Evolutionary conservation across 2,329 filamentous ascomycete species (phyloP), one percentile per base, ranked within the genome.

Genomic region (Pseudogymnoascus sp.): DNA sequence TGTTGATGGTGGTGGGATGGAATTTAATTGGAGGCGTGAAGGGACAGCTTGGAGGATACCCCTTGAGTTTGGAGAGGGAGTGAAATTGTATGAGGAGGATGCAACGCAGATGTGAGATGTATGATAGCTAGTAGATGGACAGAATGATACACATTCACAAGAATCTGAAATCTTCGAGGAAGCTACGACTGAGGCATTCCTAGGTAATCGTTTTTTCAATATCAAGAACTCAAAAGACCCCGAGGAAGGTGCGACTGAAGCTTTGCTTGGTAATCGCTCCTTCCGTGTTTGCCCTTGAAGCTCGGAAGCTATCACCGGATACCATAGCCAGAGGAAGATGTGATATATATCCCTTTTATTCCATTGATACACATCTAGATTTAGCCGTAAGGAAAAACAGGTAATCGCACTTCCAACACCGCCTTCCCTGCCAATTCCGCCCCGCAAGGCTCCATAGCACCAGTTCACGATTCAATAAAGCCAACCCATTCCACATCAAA

Each of bases 401-500:
- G 25, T 54, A 54, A 54, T 54, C 43, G 43, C 43, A 54, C 43
- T 30, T 28, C 25, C n/a, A 54, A 30, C 43, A 54, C 43, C 25
- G 7, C 43, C 8, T 30, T 32, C 43, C 43, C n/a, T 54, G 14
- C 43, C 43, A 54, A 20, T 54, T 18, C 43, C 43, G 43, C n/a
- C 43, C 25, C 4, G 11, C n/a, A 4, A 30, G 25, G 25, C 14
- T 54, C 43, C 43, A 4, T 54, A 47, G 41, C 43, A 16, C 43
- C 25, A 54, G 25, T 30, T 30, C n/a, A 16, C 18, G 43, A 30
- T 32, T n/a, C 43, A 54, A 54, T 37, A 54, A 54, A 54, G 8
- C 25, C 28, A 54, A 32, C 8, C 4, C 25, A 30, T 54, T 32
- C 30, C 75, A 20, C 60, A 28, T 61, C 57, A 88, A 59, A 87